These are phyloP conservation scores for Colletotrichum agaves DNA, from an alignment of 2,329 filamentous ascomycete genomes.

Conservation along the genomic window DNA sequence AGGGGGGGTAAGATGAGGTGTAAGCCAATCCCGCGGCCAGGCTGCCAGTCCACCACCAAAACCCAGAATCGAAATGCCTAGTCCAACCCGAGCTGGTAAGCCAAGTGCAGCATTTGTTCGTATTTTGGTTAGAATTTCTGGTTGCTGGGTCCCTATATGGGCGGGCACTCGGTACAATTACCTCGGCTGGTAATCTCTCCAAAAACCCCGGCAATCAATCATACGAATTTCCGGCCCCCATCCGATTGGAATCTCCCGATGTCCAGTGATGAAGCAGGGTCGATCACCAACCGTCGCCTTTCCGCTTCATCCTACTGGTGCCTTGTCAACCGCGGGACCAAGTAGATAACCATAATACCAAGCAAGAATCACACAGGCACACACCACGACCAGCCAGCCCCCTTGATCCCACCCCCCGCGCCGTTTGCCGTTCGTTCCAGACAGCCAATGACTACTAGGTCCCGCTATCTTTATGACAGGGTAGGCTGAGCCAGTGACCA, in stretches of 20 bases:
- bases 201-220: neutral
- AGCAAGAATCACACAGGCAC: neutral
- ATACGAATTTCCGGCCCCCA: neutral
- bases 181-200: neutral
- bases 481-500: neutral
- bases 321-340: neutral
- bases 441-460: neutral
- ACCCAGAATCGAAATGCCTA: neutral
- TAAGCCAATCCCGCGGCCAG: neutral
- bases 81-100: neutral
- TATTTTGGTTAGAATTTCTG: too few relatives aligned
- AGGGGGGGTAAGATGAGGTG: too few relatives aligned
- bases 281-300: neutral
- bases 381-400: too few relatives aligned
- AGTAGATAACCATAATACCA: constrained; percentile 15
- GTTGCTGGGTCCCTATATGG: too few relatives aligned
- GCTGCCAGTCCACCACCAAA: neutral
- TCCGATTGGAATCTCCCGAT: constrained; percentile 23
- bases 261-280: neutral
- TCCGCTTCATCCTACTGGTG: neutral
- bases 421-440: constrained; percentile 10
- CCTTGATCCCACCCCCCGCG: neutral
- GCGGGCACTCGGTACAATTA: too few relatives aligned
- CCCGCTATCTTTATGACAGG: neutral
- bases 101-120: too few relatives aligned